phyloP scores from a whole-genome alignment of 2,329 filamentous ascomycete species.

The Neonectria punicea region DNA sequence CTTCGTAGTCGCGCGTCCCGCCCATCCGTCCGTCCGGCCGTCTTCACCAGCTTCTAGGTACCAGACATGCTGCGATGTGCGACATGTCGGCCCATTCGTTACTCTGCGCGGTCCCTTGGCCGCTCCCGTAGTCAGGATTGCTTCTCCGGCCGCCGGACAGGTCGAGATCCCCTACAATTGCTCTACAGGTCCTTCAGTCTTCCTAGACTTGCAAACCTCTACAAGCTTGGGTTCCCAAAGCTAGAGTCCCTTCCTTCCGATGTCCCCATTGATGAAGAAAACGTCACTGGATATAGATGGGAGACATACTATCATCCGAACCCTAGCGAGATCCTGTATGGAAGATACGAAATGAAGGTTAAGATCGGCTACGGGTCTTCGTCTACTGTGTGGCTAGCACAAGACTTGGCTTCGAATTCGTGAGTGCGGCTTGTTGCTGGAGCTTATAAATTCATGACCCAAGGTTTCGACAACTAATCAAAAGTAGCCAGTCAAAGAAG shows the following conservation, averaged over 20 bases:
- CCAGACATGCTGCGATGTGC: conserved; percentile 26
- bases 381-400: conserved; percentile 53
- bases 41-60: conserved; percentile 1
- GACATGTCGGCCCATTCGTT: conserved; percentile 24
- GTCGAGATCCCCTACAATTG: neutral
- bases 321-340: conserved; percentile 46
- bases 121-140: conserved; percentile 6
- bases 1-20: conserved; percentile 5
- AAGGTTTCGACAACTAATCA: conserved; percentile 7
- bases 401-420: conserved; percentile 19
- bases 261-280: conserved; percentile 38
- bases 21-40: neutral
- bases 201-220: conserved; percentile 17
- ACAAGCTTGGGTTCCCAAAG: conserved; percentile 4
- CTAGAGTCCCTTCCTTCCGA: conserved; percentile 25
- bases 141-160: neutral
- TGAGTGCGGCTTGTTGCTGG: conserved; percentile 6
- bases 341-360: conserved; percentile 46
- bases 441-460: neutral
- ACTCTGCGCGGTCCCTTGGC: conserved; percentile 18
- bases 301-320: conserved; percentile 45
- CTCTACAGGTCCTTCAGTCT: conserved; percentile 15
- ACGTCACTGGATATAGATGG: conserved; percentile 34
- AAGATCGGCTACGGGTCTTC: conserved; percentile 51
- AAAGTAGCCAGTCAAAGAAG: conserved; percentile 19